phyloP scores from a whole-genome alignment of 179 eudicot genomes.

The Amaranthus tricolor region DNA sequence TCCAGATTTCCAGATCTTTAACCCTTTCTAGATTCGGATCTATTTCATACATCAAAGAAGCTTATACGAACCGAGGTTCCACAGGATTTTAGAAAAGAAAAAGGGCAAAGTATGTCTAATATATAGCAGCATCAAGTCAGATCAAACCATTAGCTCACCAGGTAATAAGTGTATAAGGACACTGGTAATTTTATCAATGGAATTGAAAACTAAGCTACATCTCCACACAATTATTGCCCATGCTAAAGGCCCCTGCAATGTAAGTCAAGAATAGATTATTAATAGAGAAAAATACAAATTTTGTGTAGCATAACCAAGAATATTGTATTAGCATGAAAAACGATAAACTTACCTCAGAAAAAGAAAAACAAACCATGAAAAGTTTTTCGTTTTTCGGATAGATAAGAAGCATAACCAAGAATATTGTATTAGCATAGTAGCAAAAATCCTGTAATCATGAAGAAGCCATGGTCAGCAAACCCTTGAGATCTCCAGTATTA shows the following conservation, averaged over 20 bases:
- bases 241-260: conserved; percentile 70
- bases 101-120: neutral
- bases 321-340: conserved; percentile 73
- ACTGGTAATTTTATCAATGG: conserved; percentile 43
- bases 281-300: neutral
- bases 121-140: neutral
- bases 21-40: neutral
- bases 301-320: conserved; percentile 65
- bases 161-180: conserved; percentile 96
- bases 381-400: conserved; percentile 85
- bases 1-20: neutral
- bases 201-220: conserved; percentile 84
- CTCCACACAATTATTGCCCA: conserved; percentile 98
- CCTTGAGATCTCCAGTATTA: neutral
- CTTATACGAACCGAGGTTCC: neutral
- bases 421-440: conserved; percentile 96
- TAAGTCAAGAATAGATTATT: neutral
- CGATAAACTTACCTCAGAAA: conserved; percentile 67
- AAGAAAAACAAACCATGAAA: conserved; percentile 96
- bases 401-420: conserved; percentile 74
- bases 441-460: conserved; percentile 76
- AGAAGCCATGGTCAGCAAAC: neutral
- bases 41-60: no score
- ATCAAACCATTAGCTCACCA: conserved; percentile 43
- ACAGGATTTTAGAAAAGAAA: neutral